Conservation (phyloP, 345 rosid genomes). For the Eucalyptus virginea region DNA sequence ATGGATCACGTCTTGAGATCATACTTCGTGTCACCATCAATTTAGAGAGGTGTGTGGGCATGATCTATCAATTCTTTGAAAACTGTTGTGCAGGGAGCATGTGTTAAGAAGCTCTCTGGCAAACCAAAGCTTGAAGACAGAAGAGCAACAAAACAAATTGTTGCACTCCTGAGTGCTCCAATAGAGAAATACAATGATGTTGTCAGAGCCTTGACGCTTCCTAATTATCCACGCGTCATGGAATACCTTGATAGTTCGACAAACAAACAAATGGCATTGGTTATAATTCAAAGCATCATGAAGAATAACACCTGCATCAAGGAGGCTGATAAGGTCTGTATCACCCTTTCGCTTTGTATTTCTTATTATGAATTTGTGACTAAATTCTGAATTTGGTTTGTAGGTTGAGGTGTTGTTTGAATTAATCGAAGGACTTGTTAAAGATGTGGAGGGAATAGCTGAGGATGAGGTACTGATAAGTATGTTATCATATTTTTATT, state of each 20-base stretch:
- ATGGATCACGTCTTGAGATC: background rate
- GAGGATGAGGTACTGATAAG: constrained; percentile 46
- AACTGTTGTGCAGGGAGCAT: constrained; percentile 48
- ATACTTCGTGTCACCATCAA: background rate
- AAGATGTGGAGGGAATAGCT: constrained; percentile 56
- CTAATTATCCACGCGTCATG: constrained; percentile 88
- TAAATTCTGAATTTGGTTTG: background rate
- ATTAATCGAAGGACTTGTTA: constrained; percentile 81
- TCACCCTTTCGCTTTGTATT: background rate
- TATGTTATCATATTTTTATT: background rate
- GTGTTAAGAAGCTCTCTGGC: constrained; percentile 59
- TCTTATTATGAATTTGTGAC: background rate
- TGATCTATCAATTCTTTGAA: background rate
- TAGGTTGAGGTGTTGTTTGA: constrained; percentile 85
- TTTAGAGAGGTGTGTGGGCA: background rate
- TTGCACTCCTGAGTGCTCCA: constrained; percentile 92
- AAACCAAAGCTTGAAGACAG: constrained; percentile 63
- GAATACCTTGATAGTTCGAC: constrained; percentile 79
- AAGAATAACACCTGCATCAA: constrained; percentile 62
- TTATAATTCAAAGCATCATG: constrained; percentile 81
- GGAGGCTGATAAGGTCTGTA: constrained; percentile 61
- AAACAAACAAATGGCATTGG: constrained; percentile 85
- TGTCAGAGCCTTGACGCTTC: constrained; percentile 71
- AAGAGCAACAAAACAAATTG: constrained; percentile 79
- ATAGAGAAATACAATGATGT: constrained; percentile 78